phyloP scores from a whole-genome alignment of 805 yeast species.

The Metschnikowia corniflorae region DNA sequence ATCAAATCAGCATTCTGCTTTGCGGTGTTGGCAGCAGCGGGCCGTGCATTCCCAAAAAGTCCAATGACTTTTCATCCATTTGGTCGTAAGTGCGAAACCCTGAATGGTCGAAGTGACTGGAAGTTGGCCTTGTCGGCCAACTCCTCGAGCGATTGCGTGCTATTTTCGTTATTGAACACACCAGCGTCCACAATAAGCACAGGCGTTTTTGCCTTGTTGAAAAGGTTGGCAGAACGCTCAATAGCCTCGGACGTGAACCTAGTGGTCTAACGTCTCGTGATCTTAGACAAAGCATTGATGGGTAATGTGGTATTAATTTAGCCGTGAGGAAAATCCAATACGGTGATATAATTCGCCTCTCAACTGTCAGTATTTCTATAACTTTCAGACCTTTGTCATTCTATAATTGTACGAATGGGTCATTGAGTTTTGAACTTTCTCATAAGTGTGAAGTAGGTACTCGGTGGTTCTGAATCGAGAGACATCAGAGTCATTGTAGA shows the following conservation, averaged over 20 bases:
- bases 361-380: no score
- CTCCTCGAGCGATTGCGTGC: slow-evolving; percentile 75
- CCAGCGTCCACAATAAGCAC: slow-evolving; percentile 92
- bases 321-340: no score
- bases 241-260: slow-evolving; percentile 75
- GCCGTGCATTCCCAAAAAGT: slow-evolving; percentile 99
- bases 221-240: slow-evolving; percentile 68
- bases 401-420: no score
- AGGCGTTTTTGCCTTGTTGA: slow-evolving; percentile 84
- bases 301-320: slow-evolving; percentile 74
- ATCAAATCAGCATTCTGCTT: slow-evolving; percentile 92
- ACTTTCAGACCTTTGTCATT: no score
- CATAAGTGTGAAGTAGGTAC: no score
- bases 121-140: slow-evolving; percentile 86
- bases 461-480: no score
- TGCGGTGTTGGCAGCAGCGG: slow-evolving; percentile 91
- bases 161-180: slow-evolving; percentile 71
- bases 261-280: slow-evolving; percentile 66
- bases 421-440: no score
- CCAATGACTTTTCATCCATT: slow-evolving; percentile 81
- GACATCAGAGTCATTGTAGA: no score
- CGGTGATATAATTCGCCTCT: no score
- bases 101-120: slow-evolving; percentile 97
- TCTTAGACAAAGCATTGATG: slow-evolving; percentile 60
- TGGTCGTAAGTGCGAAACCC: slow-evolving; percentile 92